Base-by-base conservation (phyloP, 768 basidiomycete species). In the Suillus decipiens region DNA sequence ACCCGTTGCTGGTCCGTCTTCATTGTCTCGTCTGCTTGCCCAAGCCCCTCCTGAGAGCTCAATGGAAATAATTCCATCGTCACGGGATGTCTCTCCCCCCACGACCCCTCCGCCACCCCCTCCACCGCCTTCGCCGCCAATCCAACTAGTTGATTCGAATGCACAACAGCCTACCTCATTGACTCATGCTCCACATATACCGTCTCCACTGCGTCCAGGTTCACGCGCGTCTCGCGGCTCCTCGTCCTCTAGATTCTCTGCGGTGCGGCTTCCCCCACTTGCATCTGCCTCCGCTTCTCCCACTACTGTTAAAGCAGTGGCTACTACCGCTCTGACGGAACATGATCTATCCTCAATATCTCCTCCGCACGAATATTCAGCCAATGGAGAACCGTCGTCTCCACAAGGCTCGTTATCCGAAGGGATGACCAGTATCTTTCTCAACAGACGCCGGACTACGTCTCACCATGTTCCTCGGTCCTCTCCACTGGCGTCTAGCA, bases 1-100 rank as follows among this genome's bases (percentile, higher is more conserved):
- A 9, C 87, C 89, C 6, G 79, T 82, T 14, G 87, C 86, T 5
- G 88, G 90, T 12, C 90, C 89, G 1, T 93, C 92, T 7, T 92
- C 91, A 3, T 79, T 94, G 64, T 93, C 92, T 15, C 85, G 90
- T 33, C 78, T 94, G 4, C 79, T 93, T 28, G 92, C 92, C 0
- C 92, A 93, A 68, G 92, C 92, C 5, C 76, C 81, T 22, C 71
- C 79, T 28, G 73, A 74, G 31, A 45, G 57, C 8, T 59, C 39
- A n/a, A 61, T 73, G 1, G 75, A 73, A 12, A 71, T 63, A 37
- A 47, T 71, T 65, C 63, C 71, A 51, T 73, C 76, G 0, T 70
- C 75, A 43, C 68, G 68, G 64, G 67, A 66, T 58, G 71, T 77
- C 7, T 79, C 77, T 2, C 77, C 77, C 12, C 63, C 59, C 31